phyloP scores from a whole-genome alignment of 805 yeast genomes.

The Teunomyces funiuensis region DNA sequence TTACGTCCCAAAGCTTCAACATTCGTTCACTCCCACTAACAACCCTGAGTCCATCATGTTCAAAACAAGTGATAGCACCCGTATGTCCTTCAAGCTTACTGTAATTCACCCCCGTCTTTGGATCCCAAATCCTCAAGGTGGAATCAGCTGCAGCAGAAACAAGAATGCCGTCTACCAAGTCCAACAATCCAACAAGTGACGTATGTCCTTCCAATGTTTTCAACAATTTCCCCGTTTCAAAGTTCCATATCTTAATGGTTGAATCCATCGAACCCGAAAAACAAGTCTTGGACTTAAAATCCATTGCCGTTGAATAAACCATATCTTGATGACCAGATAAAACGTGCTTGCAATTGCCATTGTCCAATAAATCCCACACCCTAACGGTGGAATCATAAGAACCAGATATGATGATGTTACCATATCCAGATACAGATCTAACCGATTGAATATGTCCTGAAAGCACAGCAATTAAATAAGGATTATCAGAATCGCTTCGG shows the following conservation, averaged over 20 bases:
- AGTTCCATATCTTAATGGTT: constrained; percentile 86
- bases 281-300: constrained; percentile 72
- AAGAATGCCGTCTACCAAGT: constrained; percentile 69
- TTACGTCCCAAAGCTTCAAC: constrained; percentile 83
- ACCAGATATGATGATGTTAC: constrained; percentile 81
- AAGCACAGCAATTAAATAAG: constrained; percentile 66
- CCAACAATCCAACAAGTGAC: constrained; percentile 83
- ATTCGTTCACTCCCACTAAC: constrained; percentile 89
- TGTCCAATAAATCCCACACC: constrained; percentile 80
- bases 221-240: constrained; percentile 68
- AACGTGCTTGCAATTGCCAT: constrained; percentile 69
- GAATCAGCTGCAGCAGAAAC: constrained; percentile 97
- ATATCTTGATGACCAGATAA: constrained; percentile 83
- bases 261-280: constrained; percentile 91
- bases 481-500: constrained; percentile 41
- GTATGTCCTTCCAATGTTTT: constrained; percentile 82
- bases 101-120: constrained; percentile 64
- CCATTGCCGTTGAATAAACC: constrained; percentile 86
- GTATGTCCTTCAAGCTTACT: constrained; percentile 78
- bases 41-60: constrained; percentile 78
- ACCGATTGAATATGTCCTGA: constrained; percentile 69
- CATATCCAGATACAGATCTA: constrained; percentile 83
- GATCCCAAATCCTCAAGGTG: constrained; percentile 90
- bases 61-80: constrained; percentile 90
- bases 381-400: constrained; percentile 88